Conservation (phyloP, 78 protist genomes). For the Dictyostelium discoideum region DNA sequence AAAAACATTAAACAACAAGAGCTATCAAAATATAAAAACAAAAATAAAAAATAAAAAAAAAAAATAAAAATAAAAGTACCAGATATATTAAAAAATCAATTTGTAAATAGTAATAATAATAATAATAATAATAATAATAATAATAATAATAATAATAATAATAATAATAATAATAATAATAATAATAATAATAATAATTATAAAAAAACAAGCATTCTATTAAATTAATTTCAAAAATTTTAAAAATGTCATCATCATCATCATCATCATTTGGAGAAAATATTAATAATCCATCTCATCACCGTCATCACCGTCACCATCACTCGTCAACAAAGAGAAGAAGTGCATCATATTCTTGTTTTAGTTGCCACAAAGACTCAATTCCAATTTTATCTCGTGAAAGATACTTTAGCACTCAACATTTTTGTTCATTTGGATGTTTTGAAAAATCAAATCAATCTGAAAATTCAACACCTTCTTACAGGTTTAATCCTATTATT, state of each 20-base stretch:
- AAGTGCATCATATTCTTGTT: background rate
- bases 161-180: background rate
- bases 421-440: slow-evolving; percentile 11
- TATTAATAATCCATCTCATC: background rate
- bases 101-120: no score
- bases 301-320: background rate
- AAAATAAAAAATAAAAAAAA: no score
- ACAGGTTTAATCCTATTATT: background rate
- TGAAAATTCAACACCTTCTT: background rate
- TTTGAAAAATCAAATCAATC: background rate
- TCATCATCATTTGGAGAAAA: background rate
- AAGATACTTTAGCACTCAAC: background rate
- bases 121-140: no score
- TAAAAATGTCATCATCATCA: background rate
- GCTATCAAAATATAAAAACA: background rate
- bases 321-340: background rate
- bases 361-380: background rate
- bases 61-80: background rate
- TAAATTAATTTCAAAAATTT: background rate
- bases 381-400: background rate
- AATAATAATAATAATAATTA: background rate
- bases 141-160: no score
- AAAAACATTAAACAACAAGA: background rate
- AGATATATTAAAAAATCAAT: no score
- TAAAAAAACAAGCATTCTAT: background rate